A percentile compares a stretch with the other conserved stretches of the same genome.
Conservation (phyloP, 306 rosid species). For the Acacia acuminata region DNA sequence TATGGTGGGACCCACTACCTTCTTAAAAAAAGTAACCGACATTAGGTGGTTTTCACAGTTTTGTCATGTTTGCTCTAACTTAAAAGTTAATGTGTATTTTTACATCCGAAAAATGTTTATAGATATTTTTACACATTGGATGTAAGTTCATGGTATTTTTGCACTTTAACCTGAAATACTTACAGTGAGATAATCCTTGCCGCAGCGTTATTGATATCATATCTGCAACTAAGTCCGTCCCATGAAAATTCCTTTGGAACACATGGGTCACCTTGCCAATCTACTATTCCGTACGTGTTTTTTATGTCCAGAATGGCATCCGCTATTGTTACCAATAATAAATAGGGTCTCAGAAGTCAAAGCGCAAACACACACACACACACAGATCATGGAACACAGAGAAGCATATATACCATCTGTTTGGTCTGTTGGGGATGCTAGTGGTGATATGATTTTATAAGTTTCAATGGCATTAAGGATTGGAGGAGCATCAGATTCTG, state of each 20-base stretch:
- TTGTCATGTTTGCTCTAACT: too few relatives aligned
- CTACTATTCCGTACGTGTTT: too few relatives aligned
- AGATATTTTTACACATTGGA: too few relatives aligned
- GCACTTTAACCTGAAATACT: not conserved
- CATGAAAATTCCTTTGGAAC: not conserved
- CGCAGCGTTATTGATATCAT: not conserved
- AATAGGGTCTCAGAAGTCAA: not conserved
- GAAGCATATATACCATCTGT: not conserved
- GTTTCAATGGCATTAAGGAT: not conserved
- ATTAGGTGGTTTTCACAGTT: too few relatives aligned
- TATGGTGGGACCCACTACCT: too few relatives aligned
- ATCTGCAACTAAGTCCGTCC: not conserved
- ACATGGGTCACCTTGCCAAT: slow-evolving; percentile 1
- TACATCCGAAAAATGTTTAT: too few relatives aligned
- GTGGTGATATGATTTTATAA: not conserved
- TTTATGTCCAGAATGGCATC: not conserved
- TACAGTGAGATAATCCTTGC: not conserved
- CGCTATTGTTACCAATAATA: not conserved
- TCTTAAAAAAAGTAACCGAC: too few relatives aligned
- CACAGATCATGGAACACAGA: not conserved
- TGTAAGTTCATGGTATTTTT: too few relatives aligned
- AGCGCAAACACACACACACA: not conserved
- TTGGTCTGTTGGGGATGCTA: not conserved
- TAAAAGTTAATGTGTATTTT: too few relatives aligned
- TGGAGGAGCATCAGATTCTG: not conserved